These are phyloP conservation scores for Aspergillus sclerotioniger DNA, from an alignment of 495 filamentous ascomycete species.

Conservation along the genomic window DNA sequence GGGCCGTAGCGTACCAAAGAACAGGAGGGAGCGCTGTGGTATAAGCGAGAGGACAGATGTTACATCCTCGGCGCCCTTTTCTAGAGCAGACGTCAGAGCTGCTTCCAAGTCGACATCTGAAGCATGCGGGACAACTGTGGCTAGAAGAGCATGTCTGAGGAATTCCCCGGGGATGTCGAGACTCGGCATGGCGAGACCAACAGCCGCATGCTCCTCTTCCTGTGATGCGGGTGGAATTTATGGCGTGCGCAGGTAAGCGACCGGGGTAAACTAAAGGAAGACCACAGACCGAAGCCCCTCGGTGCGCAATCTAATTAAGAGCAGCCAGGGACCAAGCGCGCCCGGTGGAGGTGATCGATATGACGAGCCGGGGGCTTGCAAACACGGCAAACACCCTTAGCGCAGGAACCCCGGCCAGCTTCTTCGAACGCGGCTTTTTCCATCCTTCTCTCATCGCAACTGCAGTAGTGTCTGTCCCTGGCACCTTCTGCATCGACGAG, in stretches of 20 bases:
- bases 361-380: conserved; percentile 19
- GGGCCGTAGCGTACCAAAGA: conserved; percentile 63
- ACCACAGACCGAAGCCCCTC: background rate
- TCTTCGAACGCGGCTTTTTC: conserved; percentile 27
- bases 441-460: conserved; percentile 11
- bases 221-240: background rate
- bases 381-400: conserved; percentile 34
- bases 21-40: conserved; percentile 52
- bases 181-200: conserved; percentile 37
- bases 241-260: background rate
- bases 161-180: conserved; percentile 54
- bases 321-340: background rate
- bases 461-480: background rate
- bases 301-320: background rate
- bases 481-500: conserved; percentile 11
- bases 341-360: conserved; percentile 6
- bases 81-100: conserved; percentile 48
- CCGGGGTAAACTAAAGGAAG: background rate
- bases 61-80: conserved; percentile 46
- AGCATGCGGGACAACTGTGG: conserved; percentile 73
- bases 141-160: conserved; percentile 68
- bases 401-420: conserved; percentile 16
- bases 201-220: conserved; percentile 25
- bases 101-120: conserved; percentile 65
- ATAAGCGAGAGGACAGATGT: conserved; percentile 49